Percentiles rank a stretch among this genome's conserved stretches.
Conservation (phyloP, 1,139 yeast genomes). For the Diutina siamensis region DNA sequence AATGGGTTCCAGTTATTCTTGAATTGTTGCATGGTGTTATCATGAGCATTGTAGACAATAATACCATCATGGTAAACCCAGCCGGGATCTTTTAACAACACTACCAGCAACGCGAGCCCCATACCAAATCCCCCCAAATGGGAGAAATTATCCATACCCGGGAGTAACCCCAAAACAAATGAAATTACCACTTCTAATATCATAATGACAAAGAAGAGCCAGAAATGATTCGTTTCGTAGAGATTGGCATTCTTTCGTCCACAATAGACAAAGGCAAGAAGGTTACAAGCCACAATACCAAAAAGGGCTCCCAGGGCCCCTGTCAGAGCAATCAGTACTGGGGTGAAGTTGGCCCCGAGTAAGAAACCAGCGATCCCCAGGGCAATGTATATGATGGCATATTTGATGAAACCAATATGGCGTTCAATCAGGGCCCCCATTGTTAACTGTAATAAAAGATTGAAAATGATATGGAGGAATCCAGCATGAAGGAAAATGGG, state of each 20-base stretch:
- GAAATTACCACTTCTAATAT: slow-evolving; percentile 48
- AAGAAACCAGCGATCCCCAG: slow-evolving; percentile 62
- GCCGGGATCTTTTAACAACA: slow-evolving; percentile 50
- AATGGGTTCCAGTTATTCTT: slow-evolving; percentile 32
- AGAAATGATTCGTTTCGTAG: slow-evolving; percentile 32
- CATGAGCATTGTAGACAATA: slow-evolving; percentile 25
- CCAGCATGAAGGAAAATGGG: slow-evolving; percentile 77
- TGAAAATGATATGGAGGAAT: slow-evolving; percentile 56
- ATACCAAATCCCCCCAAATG: slow-evolving; percentile 69
- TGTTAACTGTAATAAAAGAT: slow-evolving; percentile 46
- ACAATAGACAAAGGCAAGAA: slow-evolving; percentile 46
- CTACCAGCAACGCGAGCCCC: slow-evolving; percentile 44
- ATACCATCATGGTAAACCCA: slow-evolving; percentile 33
- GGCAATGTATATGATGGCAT: slow-evolving; percentile 43
- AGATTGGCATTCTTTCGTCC: slow-evolving; percentile 37
- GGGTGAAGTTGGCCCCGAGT: slow-evolving; percentile 63
- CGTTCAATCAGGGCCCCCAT: slow-evolving; percentile 57
- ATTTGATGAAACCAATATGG: slow-evolving; percentile 45
- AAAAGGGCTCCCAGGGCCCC: slow-evolving; percentile 73
- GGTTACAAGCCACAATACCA: slow-evolving; percentile 56
- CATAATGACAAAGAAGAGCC: slow-evolving; percentile 34
- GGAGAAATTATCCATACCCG: slow-evolving; percentile 67
- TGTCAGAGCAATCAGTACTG: slow-evolving; percentile 56
- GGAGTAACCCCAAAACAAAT: slow-evolving; percentile 55
- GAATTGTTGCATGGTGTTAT: slow-evolving; percentile 31